Evolutionary conservation across 768 basidiomycete species (phyloP).

Genomic region (Kwoniella sp.): DNA sequence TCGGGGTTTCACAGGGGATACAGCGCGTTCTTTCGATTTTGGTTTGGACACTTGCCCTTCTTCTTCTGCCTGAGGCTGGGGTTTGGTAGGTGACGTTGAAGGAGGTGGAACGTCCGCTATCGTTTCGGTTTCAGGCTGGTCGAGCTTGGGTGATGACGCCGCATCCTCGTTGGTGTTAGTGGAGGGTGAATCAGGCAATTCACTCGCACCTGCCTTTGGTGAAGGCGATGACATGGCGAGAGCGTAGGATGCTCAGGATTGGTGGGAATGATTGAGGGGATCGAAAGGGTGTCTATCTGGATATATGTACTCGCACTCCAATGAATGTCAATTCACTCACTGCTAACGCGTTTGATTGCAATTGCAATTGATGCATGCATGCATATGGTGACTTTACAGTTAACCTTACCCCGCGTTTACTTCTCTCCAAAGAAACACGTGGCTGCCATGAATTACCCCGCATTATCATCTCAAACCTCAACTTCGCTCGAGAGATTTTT

Average conservation of each 20-base stretch:
- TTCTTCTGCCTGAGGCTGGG: neutral
- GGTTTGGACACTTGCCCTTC: too few species aligned
- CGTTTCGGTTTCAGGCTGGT: neutral
- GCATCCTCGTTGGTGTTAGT: neutral
- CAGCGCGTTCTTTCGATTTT: neutral
- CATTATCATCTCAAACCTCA: constrained; percentile 1
- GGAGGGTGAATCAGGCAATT: neutral
- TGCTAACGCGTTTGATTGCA: too few species aligned
- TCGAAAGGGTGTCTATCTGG: neutral
- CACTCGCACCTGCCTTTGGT: neutral
- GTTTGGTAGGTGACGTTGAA: neutral
- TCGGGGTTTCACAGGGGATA: constrained; percentile 2
- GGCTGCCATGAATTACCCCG: constrained; percentile 6
- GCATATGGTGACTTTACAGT: too few species aligned
- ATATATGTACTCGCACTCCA: too few species aligned
- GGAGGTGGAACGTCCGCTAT: neutral
- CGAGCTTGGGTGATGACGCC: neutral
- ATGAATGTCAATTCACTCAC: too few species aligned
- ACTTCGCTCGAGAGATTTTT: constrained; percentile 4
- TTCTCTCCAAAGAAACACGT: too few species aligned
- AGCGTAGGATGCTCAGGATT: too few species aligned
- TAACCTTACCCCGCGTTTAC: too few species aligned
- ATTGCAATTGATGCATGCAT: too few species aligned
- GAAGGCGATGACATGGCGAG: neutral
- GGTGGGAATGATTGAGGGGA: neutral